A percentile compares a stretch with the other conserved stretches of the same genome.
Conservation (phyloP, 371 early-diverging fungal genomes). For the Mortierella polycephala region DNA sequence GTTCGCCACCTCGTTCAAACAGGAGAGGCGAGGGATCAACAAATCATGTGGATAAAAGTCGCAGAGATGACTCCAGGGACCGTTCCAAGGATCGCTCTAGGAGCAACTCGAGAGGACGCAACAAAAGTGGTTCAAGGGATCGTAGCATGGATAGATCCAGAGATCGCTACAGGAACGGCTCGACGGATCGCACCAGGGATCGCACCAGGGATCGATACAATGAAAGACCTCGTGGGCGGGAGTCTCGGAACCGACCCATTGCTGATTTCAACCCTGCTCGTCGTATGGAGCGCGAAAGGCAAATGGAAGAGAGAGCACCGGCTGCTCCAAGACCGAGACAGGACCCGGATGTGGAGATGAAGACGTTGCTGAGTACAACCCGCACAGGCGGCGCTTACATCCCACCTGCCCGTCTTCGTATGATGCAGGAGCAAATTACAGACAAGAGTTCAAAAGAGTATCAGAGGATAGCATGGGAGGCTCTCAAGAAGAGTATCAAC, state of each 20-base stretch:
- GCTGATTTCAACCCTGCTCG: conserved; percentile 39
- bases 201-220: conserved; percentile 19
- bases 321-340: conserved; percentile 30
- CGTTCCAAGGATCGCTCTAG: conserved; percentile 13
- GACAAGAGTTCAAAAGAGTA: conserved; percentile 78
- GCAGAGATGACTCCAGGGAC: conserved; percentile 23
- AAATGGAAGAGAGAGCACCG: conserved; percentile 45
- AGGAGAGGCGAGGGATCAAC: conserved; percentile 3
- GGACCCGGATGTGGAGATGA: conserved; percentile 44
- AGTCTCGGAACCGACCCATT: not conserved
- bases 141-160: conserved; percentile 5
- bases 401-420: conserved; percentile 88
- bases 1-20: conserved; percentile 29
- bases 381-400: conserved; percentile 90
- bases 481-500: conserved; percentile 94
- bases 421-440: conserved; percentile 84
- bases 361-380: conserved; percentile 35
- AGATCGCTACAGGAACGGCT: conserved; percentile 22
- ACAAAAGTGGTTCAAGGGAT: conserved; percentile 10
- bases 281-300: conserved; percentile 56
- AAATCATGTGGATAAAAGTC: conserved; percentile 8
- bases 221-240: not conserved
- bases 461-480: conserved; percentile 96
- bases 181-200: conserved; percentile 11
- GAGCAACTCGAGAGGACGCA: conserved; percentile 14